Percentiles rank a stretch among this genome's conserved stretches.
phyloP scores from a whole-genome alignment of 352 stramenopile species.

The Pythium volutum region DNA sequence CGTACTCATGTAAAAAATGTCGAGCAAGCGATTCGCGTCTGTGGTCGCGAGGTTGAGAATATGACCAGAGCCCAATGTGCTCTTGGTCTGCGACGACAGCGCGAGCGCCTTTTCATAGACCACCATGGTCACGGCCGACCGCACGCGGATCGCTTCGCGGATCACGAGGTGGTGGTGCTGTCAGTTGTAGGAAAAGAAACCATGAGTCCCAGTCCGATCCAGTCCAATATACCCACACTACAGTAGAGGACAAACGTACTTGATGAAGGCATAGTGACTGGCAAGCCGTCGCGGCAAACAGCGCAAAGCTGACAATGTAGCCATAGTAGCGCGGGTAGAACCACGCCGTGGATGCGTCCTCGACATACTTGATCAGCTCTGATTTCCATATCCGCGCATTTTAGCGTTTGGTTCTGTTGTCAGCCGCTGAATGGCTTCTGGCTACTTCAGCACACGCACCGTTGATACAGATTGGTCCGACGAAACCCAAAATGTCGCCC shows the following conservation, averaged over 20 bases:
- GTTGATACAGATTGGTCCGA: constrained; percentile 72
- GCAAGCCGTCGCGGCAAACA: constrained; percentile 45
- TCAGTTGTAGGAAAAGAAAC: neutral
- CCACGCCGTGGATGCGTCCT: constrained; percentile 41
- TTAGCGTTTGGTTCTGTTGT: too few species aligned
- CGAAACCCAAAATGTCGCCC: constrained; percentile 91
- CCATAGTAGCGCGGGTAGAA: constrained; percentile 47
- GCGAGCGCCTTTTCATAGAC: constrained; percentile 59
- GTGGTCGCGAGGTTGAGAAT: constrained; percentile 95
- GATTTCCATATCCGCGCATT: too few species aligned
- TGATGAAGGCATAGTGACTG: constrained; percentile 67
- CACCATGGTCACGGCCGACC: constrained; percentile 60
- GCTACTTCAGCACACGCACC: constrained; percentile 16
- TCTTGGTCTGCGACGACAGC: constrained; percentile 60
- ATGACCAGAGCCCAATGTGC: constrained; percentile 55
- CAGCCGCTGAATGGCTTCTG: too few species aligned
- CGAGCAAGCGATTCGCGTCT: constrained; percentile 90
- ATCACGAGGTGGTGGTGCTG: constrained; percentile 62
- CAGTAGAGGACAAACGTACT: constrained; percentile 12
- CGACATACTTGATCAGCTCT: constrained; percentile 61
- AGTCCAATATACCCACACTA: neutral
- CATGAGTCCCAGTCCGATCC: neutral
- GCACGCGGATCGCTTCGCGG: constrained; percentile 59
- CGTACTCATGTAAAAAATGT: constrained; percentile 57
- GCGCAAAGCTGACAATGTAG: constrained; percentile 45